Evolutionary conservation across 192 early-diverging fungal genomes (phyloP), one percentile per base, ranked within the genome.

Genomic region (Obelidium mucronatum): DNA sequence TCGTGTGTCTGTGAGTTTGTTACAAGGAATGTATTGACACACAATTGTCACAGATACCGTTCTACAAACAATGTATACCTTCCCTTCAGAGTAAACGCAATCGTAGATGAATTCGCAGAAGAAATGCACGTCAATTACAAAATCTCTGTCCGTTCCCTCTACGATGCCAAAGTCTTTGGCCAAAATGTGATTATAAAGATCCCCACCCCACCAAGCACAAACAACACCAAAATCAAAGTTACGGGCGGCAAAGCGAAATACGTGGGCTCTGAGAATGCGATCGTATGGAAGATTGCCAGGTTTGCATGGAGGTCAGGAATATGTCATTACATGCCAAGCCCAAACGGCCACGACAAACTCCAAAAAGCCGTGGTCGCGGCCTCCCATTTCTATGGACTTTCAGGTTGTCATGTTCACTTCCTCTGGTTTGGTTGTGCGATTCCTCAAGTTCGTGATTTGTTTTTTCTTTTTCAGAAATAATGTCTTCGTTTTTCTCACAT

Each of bases 391-490:
- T 22, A 90, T 99, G 86, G 95, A 98, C 73, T 95, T 95, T 73
- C 93, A 95, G 75, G 92, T 96, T 26, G 84, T 98, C 15, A 99
- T 99, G 97, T 98, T 98, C 78, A 98, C 97, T 15, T 93, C 96
- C 33, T 97, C 95, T 17, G 97, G 97, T 6, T 79, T 99, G 68
- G 88, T 98, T 79, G 97, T 99, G 34, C 88, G 95, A 65, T 99
- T 97, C 88, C 83, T 99, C 74, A 99, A 99, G 88, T 74, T n/a
- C 6, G 61, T 42, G 28, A 1, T 35, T 73, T 73, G 3, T 26
- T 73, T 22, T n/a, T 36, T 55, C 24, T 40, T 40, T n/a, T n/a
- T n/a, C n/a, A n/a, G n/a, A n/a, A n/a, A n/a, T n/a, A n/a, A 6
- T 34, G 62, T 65, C 22, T 26, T 26, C 63, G 24, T 0, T 28